Evolutionary conservation across 2,329 filamentous ascomycete species (phyloP).

Genomic region (Colletotrichum destructivum): DNA sequence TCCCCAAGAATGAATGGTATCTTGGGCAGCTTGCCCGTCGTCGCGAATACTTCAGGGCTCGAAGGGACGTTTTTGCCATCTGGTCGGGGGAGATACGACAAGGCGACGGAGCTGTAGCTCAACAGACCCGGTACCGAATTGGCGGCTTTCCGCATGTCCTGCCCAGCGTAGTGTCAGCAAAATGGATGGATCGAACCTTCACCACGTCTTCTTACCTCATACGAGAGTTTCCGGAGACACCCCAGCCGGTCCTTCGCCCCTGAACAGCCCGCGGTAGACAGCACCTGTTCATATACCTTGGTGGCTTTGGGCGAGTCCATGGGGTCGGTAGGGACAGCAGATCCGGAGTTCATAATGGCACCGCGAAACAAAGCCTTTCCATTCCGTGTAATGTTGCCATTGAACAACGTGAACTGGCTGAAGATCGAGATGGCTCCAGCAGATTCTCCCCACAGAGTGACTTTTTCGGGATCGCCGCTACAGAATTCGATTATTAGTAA

Average conservation of each 20-base stretch:
- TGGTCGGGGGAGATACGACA: conserved; percentile 74
- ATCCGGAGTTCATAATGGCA: conserved; percentile 76
- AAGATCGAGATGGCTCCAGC: conserved; percentile 73
- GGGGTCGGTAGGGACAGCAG: conserved; percentile 63
- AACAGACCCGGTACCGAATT: conserved; percentile 72
- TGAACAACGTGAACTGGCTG: conserved; percentile 74
- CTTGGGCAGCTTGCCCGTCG: conserved; percentile 64
- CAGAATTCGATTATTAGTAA: background rate
- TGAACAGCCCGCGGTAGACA: conserved; percentile 67
- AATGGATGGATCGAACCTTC: conserved; percentile 61
- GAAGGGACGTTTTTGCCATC: conserved; percentile 68
- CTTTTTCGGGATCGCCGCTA: conserved; percentile 73
- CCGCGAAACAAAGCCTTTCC: conserved; percentile 74
- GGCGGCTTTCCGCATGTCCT: conserved; percentile 65
- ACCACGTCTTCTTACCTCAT: conserved; percentile 65
- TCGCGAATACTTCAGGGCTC: conserved; percentile 66
- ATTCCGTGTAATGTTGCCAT: conserved; percentile 67
- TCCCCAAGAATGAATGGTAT: conserved; percentile 76
- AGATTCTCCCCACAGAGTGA: conserved; percentile 76
- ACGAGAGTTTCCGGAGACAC: conserved; percentile 69
- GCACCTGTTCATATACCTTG: conserved; percentile 66
- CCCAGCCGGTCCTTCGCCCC: conserved; percentile 62
- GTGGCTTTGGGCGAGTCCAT: conserved; percentile 72
- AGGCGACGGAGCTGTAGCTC: conserved; percentile 68
- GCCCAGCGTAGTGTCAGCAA: conserved; percentile 67